phyloP scores from a whole-genome alignment of 2,329 filamentous ascomycete species.

The Tolypocladium amazonense region DNA sequence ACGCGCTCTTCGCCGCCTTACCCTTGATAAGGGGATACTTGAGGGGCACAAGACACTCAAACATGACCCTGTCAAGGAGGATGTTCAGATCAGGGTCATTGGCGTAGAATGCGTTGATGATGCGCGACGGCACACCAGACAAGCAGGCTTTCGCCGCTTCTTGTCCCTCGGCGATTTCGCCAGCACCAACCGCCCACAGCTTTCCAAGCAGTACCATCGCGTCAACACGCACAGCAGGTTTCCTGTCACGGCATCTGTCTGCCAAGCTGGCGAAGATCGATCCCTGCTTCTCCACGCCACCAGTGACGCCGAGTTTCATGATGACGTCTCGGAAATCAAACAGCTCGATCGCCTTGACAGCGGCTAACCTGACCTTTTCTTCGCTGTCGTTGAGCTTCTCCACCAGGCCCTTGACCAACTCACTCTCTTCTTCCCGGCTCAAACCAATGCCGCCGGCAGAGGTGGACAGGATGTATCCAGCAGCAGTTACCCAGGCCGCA shows the following conservation, averaged over 20 bases:
- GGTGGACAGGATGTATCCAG: conserved; percentile 80
- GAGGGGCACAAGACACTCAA: conserved; percentile 83
- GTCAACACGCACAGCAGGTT: conserved; percentile 68
- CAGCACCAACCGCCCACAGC: conserved; percentile 87
- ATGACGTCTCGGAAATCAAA: conserved; percentile 77
- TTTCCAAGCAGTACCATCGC: conserved; percentile 77
- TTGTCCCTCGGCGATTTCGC: conserved; percentile 75
- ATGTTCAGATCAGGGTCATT: conserved; percentile 82
- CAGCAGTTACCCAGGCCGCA: conserved; percentile 74
- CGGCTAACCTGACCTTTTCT: conserved; percentile 81
- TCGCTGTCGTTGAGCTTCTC: conserved; percentile 81
- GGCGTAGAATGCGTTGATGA: conserved; percentile 81
- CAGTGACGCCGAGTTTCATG: conserved; percentile 66
- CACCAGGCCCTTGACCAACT: conserved; percentile 61
- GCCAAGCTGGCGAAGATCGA: conserved; percentile 75
- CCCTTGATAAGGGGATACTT: conserved; percentile 61
- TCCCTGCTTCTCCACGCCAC: conserved; percentile 62
- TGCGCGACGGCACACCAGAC: conserved; percentile 70
- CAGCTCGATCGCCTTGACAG: conserved; percentile 72
- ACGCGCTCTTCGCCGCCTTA: conserved; percentile 51
- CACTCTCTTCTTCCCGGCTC: conserved; percentile 69
- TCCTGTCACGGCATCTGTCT: conserved; percentile 81
- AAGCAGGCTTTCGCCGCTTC: conserved; percentile 67
- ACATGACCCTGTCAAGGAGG: conserved; percentile 73
- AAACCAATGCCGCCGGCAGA: conserved; percentile 84